These are phyloP conservation scores for Fraxinus angustifolia DNA, from an alignment of 305 asterid genomes.

Conservation along the genomic window DNA sequence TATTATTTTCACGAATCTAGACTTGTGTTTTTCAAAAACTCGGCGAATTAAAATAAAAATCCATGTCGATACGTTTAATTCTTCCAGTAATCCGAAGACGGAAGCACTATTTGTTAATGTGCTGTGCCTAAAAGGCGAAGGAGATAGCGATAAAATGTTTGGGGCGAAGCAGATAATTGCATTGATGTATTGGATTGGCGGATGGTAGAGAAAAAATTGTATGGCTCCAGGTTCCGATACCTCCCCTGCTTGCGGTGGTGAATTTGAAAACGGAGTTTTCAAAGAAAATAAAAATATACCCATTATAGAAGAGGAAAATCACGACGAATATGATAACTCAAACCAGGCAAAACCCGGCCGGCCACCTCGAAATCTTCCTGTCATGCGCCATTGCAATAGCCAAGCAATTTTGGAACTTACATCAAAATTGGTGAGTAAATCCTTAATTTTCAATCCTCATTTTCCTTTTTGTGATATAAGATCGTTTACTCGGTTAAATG, in stretches of 20 bases:
- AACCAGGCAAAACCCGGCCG: constrained; percentile 53
- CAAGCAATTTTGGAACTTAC: constrained; percentile 63
- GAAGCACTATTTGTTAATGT: constrained; percentile 9
- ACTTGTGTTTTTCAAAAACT: neutral
- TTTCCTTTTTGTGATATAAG: neutral
- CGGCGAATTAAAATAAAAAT: neutral
- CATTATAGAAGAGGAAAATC: constrained; percentile 32
- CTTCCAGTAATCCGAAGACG: constrained; percentile 15
- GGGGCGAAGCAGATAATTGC: neutral
- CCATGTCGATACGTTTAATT: neutral
- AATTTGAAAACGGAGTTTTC: constrained; percentile 43
- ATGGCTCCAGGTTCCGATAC: constrained; percentile 60
- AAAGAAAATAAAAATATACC: constrained; percentile 39
- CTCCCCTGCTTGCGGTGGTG: constrained; percentile 29
- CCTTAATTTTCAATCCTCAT: neutral
- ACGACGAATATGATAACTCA: constrained; percentile 38
- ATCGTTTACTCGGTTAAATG: neutral
- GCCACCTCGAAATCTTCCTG: constrained; percentile 52
- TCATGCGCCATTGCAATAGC: constrained; percentile 84
- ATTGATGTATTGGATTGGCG: constrained; percentile 13
- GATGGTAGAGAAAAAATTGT: constrained; percentile 17
- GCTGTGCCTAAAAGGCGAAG: constrained; percentile 15
- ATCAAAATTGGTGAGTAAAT: constrained; percentile 50
- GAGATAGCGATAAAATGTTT: neutral
- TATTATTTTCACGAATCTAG: constrained; percentile 9